These are phyloP conservation scores for Neospermospora avenae DNA, from an alignment of 2,329 filamentous ascomycete species.

Conservation along the genomic window DNA sequence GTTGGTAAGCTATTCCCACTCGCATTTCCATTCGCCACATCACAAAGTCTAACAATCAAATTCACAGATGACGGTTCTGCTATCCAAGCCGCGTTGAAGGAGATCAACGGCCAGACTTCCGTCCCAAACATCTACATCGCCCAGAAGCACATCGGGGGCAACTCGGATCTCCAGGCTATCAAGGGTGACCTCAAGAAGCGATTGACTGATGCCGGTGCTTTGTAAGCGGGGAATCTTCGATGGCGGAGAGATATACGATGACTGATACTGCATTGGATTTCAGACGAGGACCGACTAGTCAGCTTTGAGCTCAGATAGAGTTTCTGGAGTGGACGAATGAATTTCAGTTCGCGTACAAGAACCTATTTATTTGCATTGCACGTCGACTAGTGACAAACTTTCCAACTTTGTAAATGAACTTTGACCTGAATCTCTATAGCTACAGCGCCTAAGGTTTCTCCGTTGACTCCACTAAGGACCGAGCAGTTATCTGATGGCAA, in stretches of 20 bases:
- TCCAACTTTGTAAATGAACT: too few relatives aligned
- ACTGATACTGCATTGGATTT: not conserved
- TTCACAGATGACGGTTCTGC: slow-evolving; percentile 71
- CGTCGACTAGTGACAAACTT: not conserved
- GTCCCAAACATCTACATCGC: slow-evolving; percentile 96
- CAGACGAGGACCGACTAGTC: not conserved
- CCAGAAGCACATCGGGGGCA: slow-evolving; percentile 91
- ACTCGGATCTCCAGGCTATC: slow-evolving; percentile 75
- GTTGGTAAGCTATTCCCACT: slow-evolving; percentile 55
- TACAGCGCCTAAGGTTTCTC: too few relatives aligned
- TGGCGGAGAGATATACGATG: slow-evolving; percentile 9
- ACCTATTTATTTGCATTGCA: not conserved
- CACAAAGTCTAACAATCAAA: too few relatives aligned
- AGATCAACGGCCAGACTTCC: slow-evolving; percentile 79
- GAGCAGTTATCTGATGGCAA: too few relatives aligned
- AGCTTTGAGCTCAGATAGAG: not conserved
- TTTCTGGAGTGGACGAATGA: not conserved
- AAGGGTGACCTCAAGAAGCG: slow-evolving; percentile 65
- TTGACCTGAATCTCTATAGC: too few relatives aligned
- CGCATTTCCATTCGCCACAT: too few relatives aligned
- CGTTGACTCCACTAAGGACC: too few relatives aligned
- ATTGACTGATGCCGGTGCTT: slow-evolving; percentile 60
- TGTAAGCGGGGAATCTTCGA: slow-evolving; percentile 42
- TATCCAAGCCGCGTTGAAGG: slow-evolving; percentile 77
- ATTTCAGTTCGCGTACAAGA: not conserved